Percentiles rank a stretch among this genome's conserved stretches.
Evolutionary conservation across 345 rosid genomes (phyloP).

Genomic region (Xanthoceras sorbifolium): DNA sequence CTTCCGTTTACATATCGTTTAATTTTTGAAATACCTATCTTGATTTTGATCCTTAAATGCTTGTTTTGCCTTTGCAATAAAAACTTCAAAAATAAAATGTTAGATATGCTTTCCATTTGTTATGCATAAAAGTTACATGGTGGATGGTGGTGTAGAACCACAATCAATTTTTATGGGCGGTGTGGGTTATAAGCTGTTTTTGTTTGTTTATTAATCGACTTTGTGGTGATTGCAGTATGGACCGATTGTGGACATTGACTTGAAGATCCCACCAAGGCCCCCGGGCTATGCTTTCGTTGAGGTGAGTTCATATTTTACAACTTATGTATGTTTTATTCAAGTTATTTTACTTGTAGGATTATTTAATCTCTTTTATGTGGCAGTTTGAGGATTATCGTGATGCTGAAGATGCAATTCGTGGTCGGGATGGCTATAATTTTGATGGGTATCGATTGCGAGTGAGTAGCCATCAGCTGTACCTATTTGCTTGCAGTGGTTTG

Average conservation of each 20-base stretch:
- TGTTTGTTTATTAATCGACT: background rate
- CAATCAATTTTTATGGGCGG: background rate
- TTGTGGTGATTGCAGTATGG: constrained; percentile 65
- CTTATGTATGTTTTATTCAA: background rate
- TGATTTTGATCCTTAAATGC: background rate
- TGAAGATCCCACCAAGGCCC: constrained; percentile 96
- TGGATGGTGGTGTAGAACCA: background rate
- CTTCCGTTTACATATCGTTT: too few species aligned
- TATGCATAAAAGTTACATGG: background rate
- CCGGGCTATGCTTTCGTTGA: constrained; percentile 98
- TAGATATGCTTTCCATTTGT: background rate
- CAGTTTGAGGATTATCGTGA: constrained; percentile 94
- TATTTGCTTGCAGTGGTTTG: background rate
- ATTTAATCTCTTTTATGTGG: background rate
- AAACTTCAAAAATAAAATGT: too few species aligned
- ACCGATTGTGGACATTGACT: constrained; percentile 81
- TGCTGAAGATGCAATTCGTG: constrained; percentile 91
- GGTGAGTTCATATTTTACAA: constrained; percentile 43
- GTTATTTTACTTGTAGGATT: background rate
- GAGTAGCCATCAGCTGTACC: constrained; percentile 26
- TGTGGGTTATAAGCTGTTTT: background rate
- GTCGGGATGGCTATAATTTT: constrained; percentile 90
- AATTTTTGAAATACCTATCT: background rate
- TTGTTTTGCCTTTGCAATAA: background rate
- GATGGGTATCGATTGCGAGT: constrained; percentile 84